Percentiles rank a stretch among this genome's conserved stretches.
These are phyloP conservation scores for Penicillium tannophilum DNA, from an alignment of 495 filamentous ascomycete genomes.

Conservation along the genomic window DNA sequence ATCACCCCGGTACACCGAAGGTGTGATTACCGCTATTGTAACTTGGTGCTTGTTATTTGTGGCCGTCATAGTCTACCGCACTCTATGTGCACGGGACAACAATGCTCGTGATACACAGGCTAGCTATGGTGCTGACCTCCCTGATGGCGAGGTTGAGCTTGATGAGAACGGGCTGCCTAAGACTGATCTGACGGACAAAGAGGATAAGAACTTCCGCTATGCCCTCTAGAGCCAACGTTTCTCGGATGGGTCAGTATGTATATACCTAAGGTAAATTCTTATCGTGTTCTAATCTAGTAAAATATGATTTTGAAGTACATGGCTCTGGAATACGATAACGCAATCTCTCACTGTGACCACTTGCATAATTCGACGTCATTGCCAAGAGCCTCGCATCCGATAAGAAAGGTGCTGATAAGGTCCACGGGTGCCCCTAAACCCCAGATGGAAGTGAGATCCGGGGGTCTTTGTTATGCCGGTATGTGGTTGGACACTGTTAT, in stretches of 20 bases:
- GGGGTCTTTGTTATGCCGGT: background rate
- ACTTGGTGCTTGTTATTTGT: slow-evolving; percentile 33
- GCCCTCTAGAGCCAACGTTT: background rate
- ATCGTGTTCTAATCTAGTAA: background rate
- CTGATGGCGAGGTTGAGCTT: slow-evolving; percentile 8
- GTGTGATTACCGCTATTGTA: slow-evolving; percentile 32
- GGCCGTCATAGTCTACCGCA: slow-evolving; percentile 24
- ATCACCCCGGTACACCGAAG: slow-evolving; percentile 27
- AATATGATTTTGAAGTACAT: background rate
- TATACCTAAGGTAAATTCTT: no score
- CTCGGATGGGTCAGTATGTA: background rate
- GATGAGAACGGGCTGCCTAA: slow-evolving; percentile 23
- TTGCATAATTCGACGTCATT: background rate
- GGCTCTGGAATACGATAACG: background rate
- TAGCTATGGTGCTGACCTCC: slow-evolving; percentile 9
- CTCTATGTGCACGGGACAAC: slow-evolving; percentile 29
- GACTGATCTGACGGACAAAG: slow-evolving; percentile 27
- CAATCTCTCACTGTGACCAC: background rate
- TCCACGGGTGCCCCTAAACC: background rate
- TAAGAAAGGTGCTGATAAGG: background rate
- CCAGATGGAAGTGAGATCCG: background rate
- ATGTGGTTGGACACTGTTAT: background rate
- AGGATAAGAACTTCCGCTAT: slow-evolving; percentile 26
- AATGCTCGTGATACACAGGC: slow-evolving; percentile 8
- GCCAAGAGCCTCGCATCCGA: background rate